These are phyloP conservation scores for Candida piceae DNA, from an alignment of 805 yeast species.

Conservation along the genomic window DNA sequence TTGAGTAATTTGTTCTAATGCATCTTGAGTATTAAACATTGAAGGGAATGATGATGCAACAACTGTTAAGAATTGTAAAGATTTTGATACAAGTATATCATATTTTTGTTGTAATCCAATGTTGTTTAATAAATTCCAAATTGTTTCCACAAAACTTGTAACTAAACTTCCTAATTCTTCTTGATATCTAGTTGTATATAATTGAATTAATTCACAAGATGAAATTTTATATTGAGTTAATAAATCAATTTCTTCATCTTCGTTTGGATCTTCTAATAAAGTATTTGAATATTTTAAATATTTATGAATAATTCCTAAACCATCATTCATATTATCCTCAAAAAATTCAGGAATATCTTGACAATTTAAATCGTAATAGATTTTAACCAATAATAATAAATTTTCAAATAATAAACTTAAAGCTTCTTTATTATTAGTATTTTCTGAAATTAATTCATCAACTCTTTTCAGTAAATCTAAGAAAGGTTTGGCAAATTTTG, in stretches of 20 bases:
- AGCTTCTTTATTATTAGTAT: constrained; percentile 40
- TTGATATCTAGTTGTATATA: constrained; percentile 86
- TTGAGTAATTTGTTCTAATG: constrained; percentile 71
- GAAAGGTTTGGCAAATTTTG: constrained; percentile 77
- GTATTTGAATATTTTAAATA: constrained; percentile 61
- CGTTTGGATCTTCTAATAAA: constrained; percentile 50
- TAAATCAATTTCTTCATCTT: constrained; percentile 65
- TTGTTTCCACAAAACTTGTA: constrained; percentile 70
- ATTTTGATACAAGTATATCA: constrained; percentile 78
- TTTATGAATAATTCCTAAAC: constrained; percentile 79
- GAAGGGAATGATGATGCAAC: constrained; percentile 65
- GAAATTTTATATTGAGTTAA: constrained; percentile 72
- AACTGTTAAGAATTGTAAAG: constrained; percentile 77
- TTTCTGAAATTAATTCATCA: constrained; percentile 55
- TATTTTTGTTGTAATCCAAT: constrained; percentile 69
- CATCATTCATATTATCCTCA: constrained; percentile 76
- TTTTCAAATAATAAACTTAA: constrained; percentile 62
- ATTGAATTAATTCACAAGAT: constrained; percentile 76
- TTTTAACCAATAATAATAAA: constrained; percentile 64
- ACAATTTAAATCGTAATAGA: constrained; percentile 91
- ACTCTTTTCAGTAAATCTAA: constrained; percentile 61
- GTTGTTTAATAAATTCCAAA: constrained; percentile 71
- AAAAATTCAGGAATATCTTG: constrained; percentile 98
- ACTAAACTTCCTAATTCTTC: constrained; percentile 83
- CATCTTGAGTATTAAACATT: constrained; percentile 55